Evolutionary conservation across 495 filamentous ascomycete genomes (phyloP), one percentile per base, ranked within the genome.

Genomic region (Physcia stellaris): DNA sequence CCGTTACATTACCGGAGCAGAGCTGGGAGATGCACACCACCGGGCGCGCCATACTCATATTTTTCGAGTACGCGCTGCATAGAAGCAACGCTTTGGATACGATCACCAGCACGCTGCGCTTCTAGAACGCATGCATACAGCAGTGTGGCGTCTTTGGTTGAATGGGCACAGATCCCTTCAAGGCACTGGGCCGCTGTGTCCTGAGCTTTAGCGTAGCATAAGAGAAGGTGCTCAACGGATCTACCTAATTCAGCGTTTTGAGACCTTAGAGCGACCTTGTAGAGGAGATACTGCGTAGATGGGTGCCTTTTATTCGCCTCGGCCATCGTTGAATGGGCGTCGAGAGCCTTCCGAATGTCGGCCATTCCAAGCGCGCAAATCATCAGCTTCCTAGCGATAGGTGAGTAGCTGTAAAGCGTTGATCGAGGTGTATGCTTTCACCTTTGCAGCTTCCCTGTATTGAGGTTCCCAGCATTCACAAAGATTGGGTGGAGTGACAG

Each of bases 81-180:
- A 5, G 73, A 67, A 10, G 57, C 54, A 20, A 80, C 57, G 4
- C 75, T 71, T 38, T 73, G 63, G 6, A 46, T 41, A 20, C 68
- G 73, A 43, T 83, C 69, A 2, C 79, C 75, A 1, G 58, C 53
- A 46, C 75, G 62, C 28, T 86, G 75, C 3, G 85, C 79, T 47
- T 88, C 83, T 2, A 80, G 56, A 40, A 79, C 75, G 47, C 85
- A 90, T 0, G 83, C 80, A 36, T 81, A 80, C 5, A 93, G 64
- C 39, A 80, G 71, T 18, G 56, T 64, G 6, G 68, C 61, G 39
- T 77, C 65, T 30, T 72, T 65, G 4, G 63, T 52, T 0, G 64
- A 58, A 18, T 57, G 42, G 28, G 61, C 52, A 26, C 54, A 64
- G 20, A 88, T 58, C 1, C 47, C 50, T 27, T 72, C 53, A 19